These are phyloP conservation scores for Croton setiger DNA, from an alignment of 441 rosid species.

Conservation along the genomic window DNA sequence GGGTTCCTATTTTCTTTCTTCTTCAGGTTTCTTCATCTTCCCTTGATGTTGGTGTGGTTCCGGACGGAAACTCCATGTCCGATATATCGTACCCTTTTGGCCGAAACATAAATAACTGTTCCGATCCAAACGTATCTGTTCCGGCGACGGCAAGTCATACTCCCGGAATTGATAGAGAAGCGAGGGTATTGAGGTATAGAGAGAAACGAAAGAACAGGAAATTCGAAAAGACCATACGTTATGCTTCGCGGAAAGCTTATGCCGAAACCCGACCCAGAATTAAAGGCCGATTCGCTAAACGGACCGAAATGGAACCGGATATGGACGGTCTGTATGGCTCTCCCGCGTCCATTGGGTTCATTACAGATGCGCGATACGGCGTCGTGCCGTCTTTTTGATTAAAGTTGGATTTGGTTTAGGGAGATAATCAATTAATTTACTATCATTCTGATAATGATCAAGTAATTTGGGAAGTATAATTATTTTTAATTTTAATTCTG, in stretches of 20 bases:
- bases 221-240: slow-evolving; percentile 94
- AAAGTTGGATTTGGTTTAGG: not conserved
- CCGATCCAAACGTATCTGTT: slow-evolving; percentile 28
- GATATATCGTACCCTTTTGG: slow-evolving; percentile 55
- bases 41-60: slow-evolving; percentile 83
- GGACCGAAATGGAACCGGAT: slow-evolving; percentile 48
- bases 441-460: not conserved
- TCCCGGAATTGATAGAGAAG: slow-evolving; percentile 66
- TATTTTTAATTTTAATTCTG: not conserved
- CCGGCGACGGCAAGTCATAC: slow-evolving; percentile 34
- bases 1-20: not conserved
- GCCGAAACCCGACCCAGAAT: slow-evolving; percentile 94
- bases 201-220: slow-evolving; percentile 93
- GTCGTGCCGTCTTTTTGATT: slow-evolving; percentile 66
- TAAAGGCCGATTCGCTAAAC: slow-evolving; percentile 93
- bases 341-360: slow-evolving; percentile 24
- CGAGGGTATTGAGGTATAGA: slow-evolving; percentile 87
- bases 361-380: slow-evolving; percentile 46
- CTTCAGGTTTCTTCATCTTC: slow-evolving; percentile 85
- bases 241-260: slow-evolving; percentile 91
- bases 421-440: not conserved
- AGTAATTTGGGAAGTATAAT: not conserved
- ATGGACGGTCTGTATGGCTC: slow-evolving; percentile 30
- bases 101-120: slow-evolving; percentile 20
- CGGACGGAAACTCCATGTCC: slow-evolving; percentile 56